These are phyloP conservation scores for Asterophora lycoperdoides DNA, from an alignment of 768 basidiomycete genomes.

Conservation along the genomic window DNA sequence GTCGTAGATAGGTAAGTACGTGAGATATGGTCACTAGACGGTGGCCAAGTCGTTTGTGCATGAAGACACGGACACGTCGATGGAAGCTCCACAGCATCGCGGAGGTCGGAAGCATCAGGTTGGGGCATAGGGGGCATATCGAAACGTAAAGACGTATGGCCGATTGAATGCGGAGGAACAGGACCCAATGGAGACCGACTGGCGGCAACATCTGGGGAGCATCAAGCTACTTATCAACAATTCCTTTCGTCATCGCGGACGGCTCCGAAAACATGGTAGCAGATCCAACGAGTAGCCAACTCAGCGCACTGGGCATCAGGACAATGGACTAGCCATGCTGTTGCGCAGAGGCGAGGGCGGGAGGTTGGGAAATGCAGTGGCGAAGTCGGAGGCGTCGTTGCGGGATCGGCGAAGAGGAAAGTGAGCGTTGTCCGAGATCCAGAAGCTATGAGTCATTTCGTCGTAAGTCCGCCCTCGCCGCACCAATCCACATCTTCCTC, in stretches of 20 bases:
- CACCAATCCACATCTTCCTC: constrained; percentile 26
- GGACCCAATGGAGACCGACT: constrained; percentile 16
- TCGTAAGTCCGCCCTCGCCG: constrained; percentile 23
- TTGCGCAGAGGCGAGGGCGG: constrained; percentile 20
- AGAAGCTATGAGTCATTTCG: constrained; percentile 21
- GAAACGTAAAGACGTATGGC: constrained; percentile 18
- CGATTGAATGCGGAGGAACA: constrained; percentile 13
- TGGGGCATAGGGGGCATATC: constrained; percentile 24
- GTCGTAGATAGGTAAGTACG: constrained; percentile 6
- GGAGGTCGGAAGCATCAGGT: constrained; percentile 14
- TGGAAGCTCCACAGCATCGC: constrained; percentile 17
- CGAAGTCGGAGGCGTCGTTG: constrained; percentile 13
- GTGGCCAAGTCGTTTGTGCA: constrained; percentile 10
- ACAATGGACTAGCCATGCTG: constrained; percentile 35
- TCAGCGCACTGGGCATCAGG: constrained; percentile 19
- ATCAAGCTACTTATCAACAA: constrained; percentile 25
- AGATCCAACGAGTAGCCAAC: constrained; percentile 9
- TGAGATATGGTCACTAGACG: constrained; percentile 12
- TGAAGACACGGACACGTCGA: constrained; percentile 12
- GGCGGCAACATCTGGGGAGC: constrained; percentile 24
- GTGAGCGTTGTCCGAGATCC: constrained; percentile 17
- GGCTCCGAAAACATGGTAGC: constrained; percentile 7
- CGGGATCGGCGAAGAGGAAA: constrained; percentile 11
- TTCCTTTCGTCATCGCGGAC: constrained; percentile 15
- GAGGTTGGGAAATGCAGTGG: constrained; percentile 19